Base-by-base conservation (phyloP, 2,329 filamentous ascomycete species). In the Pseudocercospora musae region DNA sequence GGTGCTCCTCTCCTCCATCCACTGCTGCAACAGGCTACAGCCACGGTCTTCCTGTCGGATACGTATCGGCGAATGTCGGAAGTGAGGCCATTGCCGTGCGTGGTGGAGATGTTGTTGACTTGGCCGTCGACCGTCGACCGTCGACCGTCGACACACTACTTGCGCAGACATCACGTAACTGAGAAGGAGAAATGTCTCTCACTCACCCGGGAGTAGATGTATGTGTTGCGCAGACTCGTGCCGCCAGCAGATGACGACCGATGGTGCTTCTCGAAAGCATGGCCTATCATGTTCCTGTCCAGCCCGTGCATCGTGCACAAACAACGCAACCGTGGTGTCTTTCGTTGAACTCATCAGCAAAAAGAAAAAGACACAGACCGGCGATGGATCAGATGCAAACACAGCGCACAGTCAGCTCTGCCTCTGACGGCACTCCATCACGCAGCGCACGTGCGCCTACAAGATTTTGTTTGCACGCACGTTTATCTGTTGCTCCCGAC, bases 1-100 rank as follows among this genome's bases (percentile, higher is more conserved):
- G 44, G 21, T 20, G 44, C 44, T 37, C 33, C 33, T 37, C 33
- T n/a, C n/a, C n/a, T n/a, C n/a, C 13, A n/a, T 37, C 33, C 33
- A 15, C n/a, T n/a, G n/a, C n/a, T n/a, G n/a, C n/a, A n/a, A n/a
- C n/a, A n/a, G n/a, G n/a, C n/a, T n/a, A 37, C 13, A 18, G 37
- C 44, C 44, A 48, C 44, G 9, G 44, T 48, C 23, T 25, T 15
- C n/a, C 25, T 27, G 21, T 53, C 21, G 25, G 44, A 48, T 21
- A 21, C 44, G 20, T 21, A 21, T 54, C 52, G 52, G 29, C 52
- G 52, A 54, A 40, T 37, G 29, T 40, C 52, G 52, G 52, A 40
- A 54, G 52, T 54, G 52, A 54, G 52, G n/a, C 52, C 52, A 54
- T 54, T 37, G 52, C 52, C 29, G 29, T 54, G 29, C 27, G 52